These are phyloP conservation scores for Meyerozyma guilliermondii DNA, from an alignment of 1,139 yeast species.

Conservation along the genomic window DNA sequence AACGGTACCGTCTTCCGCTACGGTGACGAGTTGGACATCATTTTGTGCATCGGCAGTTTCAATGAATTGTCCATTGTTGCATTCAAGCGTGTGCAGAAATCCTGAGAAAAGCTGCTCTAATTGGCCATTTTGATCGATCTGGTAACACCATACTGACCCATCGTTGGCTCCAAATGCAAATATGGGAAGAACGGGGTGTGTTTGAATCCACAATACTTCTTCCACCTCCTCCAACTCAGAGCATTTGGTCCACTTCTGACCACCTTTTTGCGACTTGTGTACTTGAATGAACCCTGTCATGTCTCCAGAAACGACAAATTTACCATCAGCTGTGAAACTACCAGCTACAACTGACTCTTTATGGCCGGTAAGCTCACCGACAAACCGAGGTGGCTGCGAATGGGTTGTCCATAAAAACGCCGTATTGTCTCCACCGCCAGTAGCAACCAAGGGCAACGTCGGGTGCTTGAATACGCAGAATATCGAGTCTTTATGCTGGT, in stretches of 20 bases:
- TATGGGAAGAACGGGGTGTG: slow-evolving; percentile 66
- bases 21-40: slow-evolving; percentile 62
- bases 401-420: slow-evolving; percentile 93
- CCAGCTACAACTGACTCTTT: slow-evolving; percentile 85
- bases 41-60: slow-evolving; percentile 57
- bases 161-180: slow-evolving; percentile 94
- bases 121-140: slow-evolving; percentile 55
- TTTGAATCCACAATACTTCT: slow-evolving; percentile 66
- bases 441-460: slow-evolving; percentile 65
- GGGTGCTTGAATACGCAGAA: slow-evolving; percentile 81
- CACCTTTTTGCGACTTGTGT: slow-evolving; percentile 66
- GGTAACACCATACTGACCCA: slow-evolving; percentile 94
- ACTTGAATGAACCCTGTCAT: slow-evolving; percentile 86
- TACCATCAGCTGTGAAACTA: slow-evolving; percentile 79
- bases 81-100: slow-evolving; percentile 71
- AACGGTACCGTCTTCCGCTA: slow-evolving; percentile 84
- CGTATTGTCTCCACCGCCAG: slow-evolving; percentile 88
- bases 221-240: slow-evolving; percentile 82
- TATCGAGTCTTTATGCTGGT: slow-evolving; percentile 79
- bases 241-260: slow-evolving; percentile 73
- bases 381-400: slow-evolving; percentile 73
- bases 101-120: slow-evolving; percentile 74
- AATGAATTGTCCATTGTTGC: slow-evolving; percentile 73
- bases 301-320: slow-evolving; percentile 80
- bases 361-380: slow-evolving; percentile 71